Evolutionary conservation across 306 rosid genomes (phyloP).

Genomic region (Lathyrus tuberosus): DNA sequence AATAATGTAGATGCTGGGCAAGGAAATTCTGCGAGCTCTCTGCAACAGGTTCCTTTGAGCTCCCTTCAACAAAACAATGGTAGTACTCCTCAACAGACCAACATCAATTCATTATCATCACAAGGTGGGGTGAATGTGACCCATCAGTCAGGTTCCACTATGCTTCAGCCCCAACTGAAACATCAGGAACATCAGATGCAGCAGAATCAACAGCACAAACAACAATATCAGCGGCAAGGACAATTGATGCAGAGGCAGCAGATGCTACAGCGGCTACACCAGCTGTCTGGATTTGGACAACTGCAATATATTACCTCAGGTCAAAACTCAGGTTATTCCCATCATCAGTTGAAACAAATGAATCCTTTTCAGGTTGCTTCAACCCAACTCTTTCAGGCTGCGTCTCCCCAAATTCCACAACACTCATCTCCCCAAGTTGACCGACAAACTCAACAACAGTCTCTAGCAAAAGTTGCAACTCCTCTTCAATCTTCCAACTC

Average conservation of each 20-base stretch:
- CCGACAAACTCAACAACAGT: constrained; percentile 62
- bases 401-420: constrained; percentile 86
- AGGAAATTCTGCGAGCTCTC: constrained; percentile 58
- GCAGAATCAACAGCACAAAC: constrained; percentile 59
- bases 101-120: constrained; percentile 54
- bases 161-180: constrained; percentile 73
- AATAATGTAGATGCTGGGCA: constrained; percentile 65
- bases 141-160: constrained; percentile 60
- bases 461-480: constrained; percentile 69
- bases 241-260: constrained; percentile 61
- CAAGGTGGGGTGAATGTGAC: constrained; percentile 67
- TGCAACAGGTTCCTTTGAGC: constrained; percentile 61
- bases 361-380: constrained; percentile 66
- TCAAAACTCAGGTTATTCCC: constrained; percentile 77
- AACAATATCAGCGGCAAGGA: constrained; percentile 51
- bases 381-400: constrained; percentile 74
- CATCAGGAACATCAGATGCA: constrained; percentile 67
- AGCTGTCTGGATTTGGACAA: constrained; percentile 44
- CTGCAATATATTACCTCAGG: constrained; percentile 69
- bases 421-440: constrained; percentile 94
- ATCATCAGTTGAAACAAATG: constrained; percentile 71
- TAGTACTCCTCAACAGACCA: constrained; percentile 68
- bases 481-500: constrained; percentile 85
- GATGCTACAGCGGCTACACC: constrained; percentile 52
- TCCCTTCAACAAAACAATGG: constrained; percentile 68